Percentiles rank a stretch among this genome's conserved stretches.
These are phyloP conservation scores for Phaeophleospora eucalypticola DNA, from an alignment of 2,329 filamentous ascomycete genomes.

Conservation along the genomic window DNA sequence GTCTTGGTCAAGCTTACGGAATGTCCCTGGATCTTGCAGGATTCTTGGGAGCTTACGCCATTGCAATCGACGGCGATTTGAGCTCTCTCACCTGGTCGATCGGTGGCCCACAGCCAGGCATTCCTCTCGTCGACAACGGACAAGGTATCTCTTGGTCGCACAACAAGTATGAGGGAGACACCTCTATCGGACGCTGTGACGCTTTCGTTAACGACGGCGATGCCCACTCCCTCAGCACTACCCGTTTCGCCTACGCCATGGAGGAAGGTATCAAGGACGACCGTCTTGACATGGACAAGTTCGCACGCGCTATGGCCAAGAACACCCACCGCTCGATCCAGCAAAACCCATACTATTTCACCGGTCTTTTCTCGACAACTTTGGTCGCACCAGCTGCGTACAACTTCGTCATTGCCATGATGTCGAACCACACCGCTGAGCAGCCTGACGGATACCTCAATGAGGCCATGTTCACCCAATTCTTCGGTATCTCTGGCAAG, in stretches of 20 bases:
- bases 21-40: constrained; percentile 12
- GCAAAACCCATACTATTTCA: constrained; percentile 8
- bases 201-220: constrained; percentile 22
- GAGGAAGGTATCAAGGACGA: neutral
- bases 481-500: constrained; percentile 20
- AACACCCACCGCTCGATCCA: constrained; percentile 20
- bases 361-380: constrained; percentile 21
- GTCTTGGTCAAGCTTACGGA: constrained; percentile 11
- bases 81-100: constrained; percentile 19
- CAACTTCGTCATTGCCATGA: constrained; percentile 20
- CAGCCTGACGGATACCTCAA: constrained; percentile 21
- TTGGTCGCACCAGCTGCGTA: constrained; percentile 16
- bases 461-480: constrained; percentile 20
- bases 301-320: constrained; percentile 13
- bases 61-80: constrained; percentile 21
- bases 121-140: neutral
- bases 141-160: constrained; percentile 23
- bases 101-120: constrained; percentile 11
- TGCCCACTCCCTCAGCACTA: constrained; percentile 13
- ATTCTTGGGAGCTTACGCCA: constrained; percentile 29
- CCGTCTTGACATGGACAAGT: constrained; percentile 15
- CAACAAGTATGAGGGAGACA: constrained; percentile 34
- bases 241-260: constrained; percentile 17
- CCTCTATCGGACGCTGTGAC: constrained; percentile 29
- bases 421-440: constrained; percentile 23